Evolutionary conservation across 2,329 filamentous ascomycete genomes (phyloP), one percentile per base, ranked within the genome.

Genomic region (Scedosporium boydii): DNA sequence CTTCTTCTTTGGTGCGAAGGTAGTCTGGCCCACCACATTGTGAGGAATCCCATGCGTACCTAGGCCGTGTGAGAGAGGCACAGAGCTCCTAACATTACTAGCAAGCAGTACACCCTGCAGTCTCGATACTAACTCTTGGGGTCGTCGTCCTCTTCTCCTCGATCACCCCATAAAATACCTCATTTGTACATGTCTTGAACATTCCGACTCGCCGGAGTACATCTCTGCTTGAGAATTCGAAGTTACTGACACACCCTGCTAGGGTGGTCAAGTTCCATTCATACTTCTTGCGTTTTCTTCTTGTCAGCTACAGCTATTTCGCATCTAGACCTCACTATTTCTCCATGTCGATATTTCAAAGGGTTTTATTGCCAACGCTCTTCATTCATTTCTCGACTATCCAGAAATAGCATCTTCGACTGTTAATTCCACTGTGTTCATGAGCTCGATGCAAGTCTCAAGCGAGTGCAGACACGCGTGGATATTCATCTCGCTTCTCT

Each of bases 401-500:
- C 55, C 55, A 58, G 26, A 58, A 58, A 58, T 58, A 58, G 55
- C 26, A 58, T 34, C 55, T 18, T 9, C 16, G 27, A 41, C 51
- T 26, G 51, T 55, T 55, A 55, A 55, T 23, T 55, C 51, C 51
- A 55, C 51, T 55, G 51, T 55, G 51, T 55, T 55, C 51, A 55
- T 55, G 51, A 55, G 42, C 58, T 34, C 58, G 12, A 60, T 60
- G 58, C 58, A 60, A 3, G 41, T 60, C 12, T n/a, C 58, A 46
- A 48, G 58, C 58, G 58, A 60, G 16, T 58, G 29, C 29, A 42
- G 56, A 58, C 4, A 34, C 44, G 44, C 44, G 42, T 23, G 26
- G 44, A 38, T 38, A 29, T 41, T 60, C 59, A 60, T 60, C 46
- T 60, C 59, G 59, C 44, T 60, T 55, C 23, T 48, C 42, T 6